Evolutionary conservation across 2,329 filamentous ascomycete genomes (phyloP).

Genomic region (Chrysoporthe deuterocubensis): DNA sequence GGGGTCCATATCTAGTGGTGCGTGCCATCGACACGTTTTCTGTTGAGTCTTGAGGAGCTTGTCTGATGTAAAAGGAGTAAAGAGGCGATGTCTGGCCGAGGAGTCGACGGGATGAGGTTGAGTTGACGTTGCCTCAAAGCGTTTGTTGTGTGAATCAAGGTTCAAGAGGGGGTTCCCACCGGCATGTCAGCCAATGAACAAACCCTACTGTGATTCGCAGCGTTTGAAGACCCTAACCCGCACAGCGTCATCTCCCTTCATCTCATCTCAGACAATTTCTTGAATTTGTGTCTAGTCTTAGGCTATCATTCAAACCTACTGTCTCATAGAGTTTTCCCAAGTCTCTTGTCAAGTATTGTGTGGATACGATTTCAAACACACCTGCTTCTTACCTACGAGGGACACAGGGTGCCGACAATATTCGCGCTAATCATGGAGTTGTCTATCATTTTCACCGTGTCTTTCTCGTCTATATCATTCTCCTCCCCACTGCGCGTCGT

Average conservation of each 20-base stretch:
- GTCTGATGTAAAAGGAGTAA: not conserved
- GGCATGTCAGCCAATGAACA: not conserved
- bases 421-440: too few species aligned
- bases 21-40: not conserved
- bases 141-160: not conserved
- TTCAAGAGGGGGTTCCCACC: not conserved
- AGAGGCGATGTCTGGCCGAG: not conserved
- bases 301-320: too few species aligned
- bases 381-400: too few species aligned
- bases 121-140: not conserved
- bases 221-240: not conserved
- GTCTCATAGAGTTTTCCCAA: too few species aligned
- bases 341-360: too few species aligned
- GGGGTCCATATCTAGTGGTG: constrained; percentile 11
- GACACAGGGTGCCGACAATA: too few species aligned
- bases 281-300: too few species aligned
- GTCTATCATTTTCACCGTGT: too few species aligned
- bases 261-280: not conserved
- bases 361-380: too few species aligned
- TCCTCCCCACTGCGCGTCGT: too few species aligned
- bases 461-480: too few species aligned
- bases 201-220: too few species aligned
- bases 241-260: not conserved
- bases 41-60: not conserved
- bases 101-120: not conserved